These are phyloP conservation scores for Ophiostoma triangulosporum DNA, from an alignment of 2,329 filamentous ascomycete species.

Conservation along the genomic window DNA sequence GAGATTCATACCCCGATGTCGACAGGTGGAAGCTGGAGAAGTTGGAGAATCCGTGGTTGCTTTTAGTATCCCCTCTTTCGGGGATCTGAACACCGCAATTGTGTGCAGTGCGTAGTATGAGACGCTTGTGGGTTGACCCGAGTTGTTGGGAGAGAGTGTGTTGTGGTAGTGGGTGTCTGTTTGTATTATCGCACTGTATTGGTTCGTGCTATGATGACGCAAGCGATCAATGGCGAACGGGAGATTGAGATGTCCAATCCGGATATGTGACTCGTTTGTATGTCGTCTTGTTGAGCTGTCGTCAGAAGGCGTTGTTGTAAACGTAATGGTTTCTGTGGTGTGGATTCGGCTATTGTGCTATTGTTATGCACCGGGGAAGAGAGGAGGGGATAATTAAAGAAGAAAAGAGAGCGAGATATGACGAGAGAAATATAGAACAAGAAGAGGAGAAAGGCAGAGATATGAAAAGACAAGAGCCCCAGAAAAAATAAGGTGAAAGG, in stretches of 20 bases:
- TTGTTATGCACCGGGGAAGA: neutral
- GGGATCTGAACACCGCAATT: neutral
- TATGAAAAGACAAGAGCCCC: neutral
- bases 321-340: neutral
- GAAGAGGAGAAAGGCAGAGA: neutral
- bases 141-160: neutral
- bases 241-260: too few relatives aligned
- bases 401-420: neutral
- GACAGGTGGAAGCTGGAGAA: neutral
- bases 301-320: neutral
- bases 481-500: neutral
- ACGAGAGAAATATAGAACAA: neutral
- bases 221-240: too few relatives aligned
- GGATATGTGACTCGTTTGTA: neutral
- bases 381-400: neutral
- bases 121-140: neutral
- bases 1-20: neutral
- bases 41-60: constrained; percentile 4
- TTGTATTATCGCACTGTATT: neutral
- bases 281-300: neutral
- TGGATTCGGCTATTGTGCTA: neutral
- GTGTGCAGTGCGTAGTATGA: neutral
- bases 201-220: neutral
- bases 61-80: neutral
- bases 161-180: neutral